phyloP scores from a whole-genome alignment of 2,329 filamentous ascomycete genomes.

The Colletotrichum sp. region DNA sequence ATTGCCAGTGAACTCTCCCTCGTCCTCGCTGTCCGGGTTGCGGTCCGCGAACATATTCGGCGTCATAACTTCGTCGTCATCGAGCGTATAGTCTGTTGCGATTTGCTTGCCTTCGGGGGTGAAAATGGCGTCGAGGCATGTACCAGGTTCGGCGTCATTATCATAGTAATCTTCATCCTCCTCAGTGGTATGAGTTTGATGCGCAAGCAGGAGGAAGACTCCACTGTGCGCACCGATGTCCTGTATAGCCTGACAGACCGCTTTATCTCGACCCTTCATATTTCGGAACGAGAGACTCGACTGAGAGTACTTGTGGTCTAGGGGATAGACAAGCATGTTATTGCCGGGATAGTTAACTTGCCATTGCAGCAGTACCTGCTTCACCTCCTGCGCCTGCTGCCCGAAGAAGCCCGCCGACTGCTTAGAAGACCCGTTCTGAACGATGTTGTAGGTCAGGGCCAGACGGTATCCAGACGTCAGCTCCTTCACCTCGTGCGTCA shows the following conservation, averaged over 20 bases:
- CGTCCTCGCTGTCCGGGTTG: neutral
- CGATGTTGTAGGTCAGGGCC: constrained; percentile 54
- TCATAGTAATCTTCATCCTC: neutral
- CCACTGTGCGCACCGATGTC: neutral
- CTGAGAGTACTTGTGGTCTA: neutral
- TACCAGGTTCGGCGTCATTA: neutral
- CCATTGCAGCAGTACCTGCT: constrained; percentile 14
- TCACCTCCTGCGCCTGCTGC: constrained; percentile 15
- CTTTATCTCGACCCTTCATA: neutral
- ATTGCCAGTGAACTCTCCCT: neutral
- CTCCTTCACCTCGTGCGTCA: constrained; percentile 49
- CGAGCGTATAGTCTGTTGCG: neutral
- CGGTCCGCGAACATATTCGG: neutral
- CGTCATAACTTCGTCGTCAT: neutral
- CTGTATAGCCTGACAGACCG: neutral
- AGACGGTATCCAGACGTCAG: constrained; percentile 47
- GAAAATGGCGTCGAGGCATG: neutral
- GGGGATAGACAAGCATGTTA: neutral
- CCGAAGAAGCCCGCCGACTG: constrained; percentile 20
- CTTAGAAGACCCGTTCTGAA: constrained; percentile 28
- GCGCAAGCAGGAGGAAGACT: constrained; percentile 10
- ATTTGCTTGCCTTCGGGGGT: neutral
- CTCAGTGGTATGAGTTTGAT: constrained; percentile 12
- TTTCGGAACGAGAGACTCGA: neutral
- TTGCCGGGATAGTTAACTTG: neutral